phyloP scores from a whole-genome alignment of 805 yeast genomes.

The Millerozyma miso region DNA sequence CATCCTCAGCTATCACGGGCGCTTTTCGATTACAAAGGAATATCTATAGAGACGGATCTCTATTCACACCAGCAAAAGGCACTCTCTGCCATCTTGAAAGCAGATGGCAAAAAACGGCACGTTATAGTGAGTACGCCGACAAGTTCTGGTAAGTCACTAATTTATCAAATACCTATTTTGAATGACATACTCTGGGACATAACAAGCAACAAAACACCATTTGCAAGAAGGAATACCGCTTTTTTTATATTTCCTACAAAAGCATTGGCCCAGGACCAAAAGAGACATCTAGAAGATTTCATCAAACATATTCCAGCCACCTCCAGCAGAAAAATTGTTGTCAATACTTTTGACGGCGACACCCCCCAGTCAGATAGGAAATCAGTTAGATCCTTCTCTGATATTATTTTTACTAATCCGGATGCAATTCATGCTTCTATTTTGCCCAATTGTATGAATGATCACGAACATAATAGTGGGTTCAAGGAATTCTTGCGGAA shows the following conservation, averaged over 20 bases:
- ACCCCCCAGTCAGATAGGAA: constrained; percentile 59
- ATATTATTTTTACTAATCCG: constrained; percentile 89
- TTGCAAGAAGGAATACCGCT: constrained; percentile 50
- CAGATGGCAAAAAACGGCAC: constrained; percentile 42
- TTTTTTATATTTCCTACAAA: constrained; percentile 94
- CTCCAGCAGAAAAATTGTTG: constrained; percentile 40
- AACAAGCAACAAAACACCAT: constrained; percentile 27
- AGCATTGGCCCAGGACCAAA: constrained; percentile 96
- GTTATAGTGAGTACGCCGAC: constrained; percentile 93
- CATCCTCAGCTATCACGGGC: constrained; percentile 48
- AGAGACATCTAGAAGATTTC: constrained; percentile 65
- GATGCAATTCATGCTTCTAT: constrained; percentile 87
- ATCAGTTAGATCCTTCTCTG: constrained; percentile 56
- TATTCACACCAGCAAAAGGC: constrained; percentile 86
- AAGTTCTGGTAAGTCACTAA: constrained; percentile 91
- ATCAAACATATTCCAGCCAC: constrained; percentile 44
- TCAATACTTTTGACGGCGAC: constrained; percentile 92
- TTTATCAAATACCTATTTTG: constrained; percentile 84
- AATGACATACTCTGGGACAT: constrained; percentile 38
- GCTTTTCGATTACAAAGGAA: constrained; percentile 43
- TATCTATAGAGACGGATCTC: constrained; percentile 41
- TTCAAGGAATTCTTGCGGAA: constrained; percentile 70
- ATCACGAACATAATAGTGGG: constrained; percentile 34
- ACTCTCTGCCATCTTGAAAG: constrained; percentile 45
- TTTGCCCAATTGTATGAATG: constrained; percentile 51